These are phyloP conservation scores for Zygosaccharomyces sapae DNA, from an alignment of 1,139 yeast genomes.

Conservation along the genomic window DNA sequence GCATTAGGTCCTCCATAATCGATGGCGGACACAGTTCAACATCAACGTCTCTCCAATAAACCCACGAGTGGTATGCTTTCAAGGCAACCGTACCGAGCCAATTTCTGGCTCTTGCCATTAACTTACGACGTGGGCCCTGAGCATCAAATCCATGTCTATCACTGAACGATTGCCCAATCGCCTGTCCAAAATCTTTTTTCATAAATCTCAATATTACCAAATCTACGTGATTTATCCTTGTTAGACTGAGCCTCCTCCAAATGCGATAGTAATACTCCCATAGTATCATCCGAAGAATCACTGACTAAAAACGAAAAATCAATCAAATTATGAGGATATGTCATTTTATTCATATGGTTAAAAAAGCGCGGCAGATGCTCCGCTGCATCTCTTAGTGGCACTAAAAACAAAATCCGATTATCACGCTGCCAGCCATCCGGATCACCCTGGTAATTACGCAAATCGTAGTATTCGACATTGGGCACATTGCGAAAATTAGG, in stretches of 20 bases:
- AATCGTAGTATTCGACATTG: slow-evolving; percentile 49
- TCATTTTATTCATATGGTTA: slow-evolving; percentile 52
- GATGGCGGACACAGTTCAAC: slow-evolving; percentile 61
- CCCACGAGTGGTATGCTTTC: slow-evolving; percentile 70
- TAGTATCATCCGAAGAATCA: slow-evolving; percentile 57
- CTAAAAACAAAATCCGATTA: slow-evolving; percentile 58
- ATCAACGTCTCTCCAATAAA: slow-evolving; percentile 76
- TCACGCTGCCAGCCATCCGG: slow-evolving; percentile 54
- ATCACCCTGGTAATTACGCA: slow-evolving; percentile 48
- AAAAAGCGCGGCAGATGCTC: slow-evolving; percentile 64
- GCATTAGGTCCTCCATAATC: slow-evolving; percentile 61
- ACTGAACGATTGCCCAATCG: slow-evolving; percentile 57
- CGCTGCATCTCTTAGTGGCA: slow-evolving; percentile 71
- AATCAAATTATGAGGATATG: slow-evolving; percentile 63
- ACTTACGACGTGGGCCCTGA: slow-evolving; percentile 67
- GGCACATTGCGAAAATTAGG: slow-evolving; percentile 38
- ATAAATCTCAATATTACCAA: slow-evolving; percentile 55
- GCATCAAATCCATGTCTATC: slow-evolving; percentile 73
- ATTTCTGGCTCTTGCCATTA: slow-evolving; percentile 71
- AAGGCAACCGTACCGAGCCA: slow-evolving; percentile 62
- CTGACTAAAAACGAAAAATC: slow-evolving; percentile 64
- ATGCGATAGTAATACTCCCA: slow-evolving; percentile 45
- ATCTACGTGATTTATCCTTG: slow-evolving; percentile 41
- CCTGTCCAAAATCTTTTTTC: slow-evolving; percentile 70
- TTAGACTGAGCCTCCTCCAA: slow-evolving; percentile 49